A percentile compares a stretch with the other conserved stretches of the same genome.
These are phyloP conservation scores for Dryadomyces sulphureus DNA, from an alignment of 2,329 filamentous ascomycete genomes.

Conservation along the genomic window DNA sequence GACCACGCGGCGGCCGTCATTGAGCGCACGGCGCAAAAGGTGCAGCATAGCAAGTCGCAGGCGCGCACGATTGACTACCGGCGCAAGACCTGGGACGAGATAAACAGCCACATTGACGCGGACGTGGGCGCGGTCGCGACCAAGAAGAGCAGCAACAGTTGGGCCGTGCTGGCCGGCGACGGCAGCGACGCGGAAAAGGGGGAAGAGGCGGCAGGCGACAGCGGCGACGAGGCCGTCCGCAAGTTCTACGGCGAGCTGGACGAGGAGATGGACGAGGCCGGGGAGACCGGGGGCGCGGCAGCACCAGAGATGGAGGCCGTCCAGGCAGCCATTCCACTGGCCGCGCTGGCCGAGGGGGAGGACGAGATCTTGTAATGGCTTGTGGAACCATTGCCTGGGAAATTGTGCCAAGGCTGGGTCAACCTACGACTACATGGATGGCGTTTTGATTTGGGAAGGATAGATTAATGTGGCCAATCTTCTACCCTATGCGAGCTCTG, in stretches of 20 bases:
- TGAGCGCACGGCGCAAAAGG: slow-evolving; percentile 42
- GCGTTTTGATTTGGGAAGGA: too few species aligned
- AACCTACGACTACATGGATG: too few species aligned
- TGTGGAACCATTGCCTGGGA: too few species aligned
- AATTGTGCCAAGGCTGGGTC: too few species aligned
- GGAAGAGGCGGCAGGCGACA: slow-evolving; percentile 2
- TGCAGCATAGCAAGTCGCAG: slow-evolving; percentile 37
- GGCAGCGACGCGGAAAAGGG: slow-evolving; percentile 2
- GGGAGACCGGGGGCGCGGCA: not conserved
- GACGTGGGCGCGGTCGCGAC: slow-evolving; percentile 1
- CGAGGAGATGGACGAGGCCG: slow-evolving; percentile 7
- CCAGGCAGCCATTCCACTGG: slow-evolving; percentile 2
- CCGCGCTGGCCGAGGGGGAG: slow-evolving; percentile 4
- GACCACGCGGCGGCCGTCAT: slow-evolving; percentile 45
- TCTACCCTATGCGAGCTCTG: too few species aligned
- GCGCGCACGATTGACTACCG: slow-evolving; percentile 31
- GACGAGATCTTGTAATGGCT: slow-evolving; percentile 11
- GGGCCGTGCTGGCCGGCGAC: slow-evolving; percentile 4
- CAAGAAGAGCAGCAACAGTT: slow-evolving; percentile 5
- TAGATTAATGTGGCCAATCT: too few species aligned
- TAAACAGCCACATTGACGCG: slow-evolving; percentile 24
- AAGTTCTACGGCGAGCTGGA: slow-evolving; percentile 9
- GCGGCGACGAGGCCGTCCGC: slow-evolving; percentile 11
- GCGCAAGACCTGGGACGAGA: slow-evolving; percentile 41
- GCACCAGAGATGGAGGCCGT: not conserved